Conservation (phyloP, 768 basidiomycete genomes). For the Leucocoprinus leucothites region DNA sequence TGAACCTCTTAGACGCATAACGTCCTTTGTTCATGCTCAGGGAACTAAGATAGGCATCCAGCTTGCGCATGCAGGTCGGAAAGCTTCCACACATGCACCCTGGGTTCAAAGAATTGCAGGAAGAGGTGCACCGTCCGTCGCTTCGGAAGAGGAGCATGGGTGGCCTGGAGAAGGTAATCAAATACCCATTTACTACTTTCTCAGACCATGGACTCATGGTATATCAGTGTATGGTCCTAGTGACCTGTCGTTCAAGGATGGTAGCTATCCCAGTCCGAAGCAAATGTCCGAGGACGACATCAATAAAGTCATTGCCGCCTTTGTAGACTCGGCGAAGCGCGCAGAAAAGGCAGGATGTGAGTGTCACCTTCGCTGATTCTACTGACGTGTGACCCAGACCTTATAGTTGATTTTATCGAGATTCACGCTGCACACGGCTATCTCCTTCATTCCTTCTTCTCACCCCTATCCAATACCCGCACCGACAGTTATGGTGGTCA, state of each 20-base stretch:
- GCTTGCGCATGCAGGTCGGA: conserved; percentile 70
- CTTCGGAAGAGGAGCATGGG: conserved; percentile 52
- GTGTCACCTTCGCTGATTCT: conserved; percentile 21
- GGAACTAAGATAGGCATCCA: conserved; percentile 75
- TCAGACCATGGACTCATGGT: background rate
- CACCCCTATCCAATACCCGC: conserved; percentile 72
- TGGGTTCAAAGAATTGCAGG: conserved; percentile 50
- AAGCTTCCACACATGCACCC: conserved; percentile 67
- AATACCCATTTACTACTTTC: conserved; percentile 1
- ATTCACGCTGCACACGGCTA: conserved; percentile 73
- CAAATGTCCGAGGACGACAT: conserved; percentile 56
- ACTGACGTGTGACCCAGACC: background rate
- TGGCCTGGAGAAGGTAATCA: conserved; percentile 62
- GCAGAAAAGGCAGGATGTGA: conserved; percentile 61
- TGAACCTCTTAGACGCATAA: conserved; percentile 62
- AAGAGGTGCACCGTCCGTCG: conserved; percentile 31
- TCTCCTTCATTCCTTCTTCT: conserved; percentile 64
- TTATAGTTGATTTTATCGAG: conserved; percentile 65
- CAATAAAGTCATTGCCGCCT: conserved; percentile 56
- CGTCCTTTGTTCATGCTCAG: conserved; percentile 70
- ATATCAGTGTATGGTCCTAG: conserved; percentile 60
- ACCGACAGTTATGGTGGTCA: conserved; percentile 71
- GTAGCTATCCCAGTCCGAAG: conserved; percentile 53
- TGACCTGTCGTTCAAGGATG: conserved; percentile 45
- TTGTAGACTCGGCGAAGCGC: conserved; percentile 48